Evolutionary conservation across 2,329 filamentous ascomycete species (phyloP).

Genomic region (Xylariaceae sp.): DNA sequence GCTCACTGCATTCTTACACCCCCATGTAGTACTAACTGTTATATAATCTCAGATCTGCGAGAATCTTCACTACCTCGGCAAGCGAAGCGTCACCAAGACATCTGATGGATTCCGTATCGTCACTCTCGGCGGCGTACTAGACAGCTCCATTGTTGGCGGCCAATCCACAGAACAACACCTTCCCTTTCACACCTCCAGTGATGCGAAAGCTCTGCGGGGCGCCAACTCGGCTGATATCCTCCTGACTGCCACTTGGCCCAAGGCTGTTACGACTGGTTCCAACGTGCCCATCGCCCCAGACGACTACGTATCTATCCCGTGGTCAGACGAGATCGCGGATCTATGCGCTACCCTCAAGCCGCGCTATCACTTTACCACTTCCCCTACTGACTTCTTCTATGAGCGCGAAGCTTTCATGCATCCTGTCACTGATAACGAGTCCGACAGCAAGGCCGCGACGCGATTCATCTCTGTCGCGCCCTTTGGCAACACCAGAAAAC

Average conservation of each 20-base stretch:
- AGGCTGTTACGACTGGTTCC: constrained; percentile 67
- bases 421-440: constrained; percentile 40
- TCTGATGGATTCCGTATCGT: constrained; percentile 86
- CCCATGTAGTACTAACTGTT: not conserved
- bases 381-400: constrained; percentile 66
- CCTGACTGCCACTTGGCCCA: constrained; percentile 83
- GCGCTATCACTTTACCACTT: constrained; percentile 83
- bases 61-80: constrained; percentile 89
- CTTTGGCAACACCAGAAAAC: constrained; percentile 71
- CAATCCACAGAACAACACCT: constrained; percentile 70
- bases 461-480: constrained; percentile 87
- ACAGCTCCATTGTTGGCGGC: constrained; percentile 58
- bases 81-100: constrained; percentile 83
- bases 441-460: constrained; percentile 62
- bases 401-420: constrained; percentile 94
- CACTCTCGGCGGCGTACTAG: constrained; percentile 73
- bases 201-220: constrained; percentile 72
- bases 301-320: constrained; percentile 47
- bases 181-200: constrained; percentile 74
- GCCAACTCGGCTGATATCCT: constrained; percentile 82
- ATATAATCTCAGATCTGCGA: constrained; percentile 60
- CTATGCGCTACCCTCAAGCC: constrained; percentile 78
- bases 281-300: constrained; percentile 57
- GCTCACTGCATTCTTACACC: not conserved
- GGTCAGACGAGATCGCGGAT: constrained; percentile 70